These are phyloP conservation scores for Phytophthora fragariaefolia DNA, from an alignment of 352 stramenopile genomes.

Conservation along the genomic window DNA sequence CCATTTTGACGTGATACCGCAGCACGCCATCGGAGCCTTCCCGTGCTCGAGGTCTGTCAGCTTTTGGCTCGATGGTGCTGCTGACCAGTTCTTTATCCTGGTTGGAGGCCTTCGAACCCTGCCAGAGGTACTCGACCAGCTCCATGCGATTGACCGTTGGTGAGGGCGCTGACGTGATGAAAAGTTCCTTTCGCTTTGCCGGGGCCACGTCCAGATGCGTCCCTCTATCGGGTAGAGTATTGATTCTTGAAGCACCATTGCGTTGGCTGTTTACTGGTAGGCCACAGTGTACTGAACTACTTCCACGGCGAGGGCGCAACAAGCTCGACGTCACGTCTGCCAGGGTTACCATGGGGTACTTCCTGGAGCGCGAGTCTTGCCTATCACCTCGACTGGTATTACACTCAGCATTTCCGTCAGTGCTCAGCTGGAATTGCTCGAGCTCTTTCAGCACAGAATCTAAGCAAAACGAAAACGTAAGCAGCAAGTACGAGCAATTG, in stretches of 20 bases:
- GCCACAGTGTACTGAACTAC: slow-evolving; percentile 50
- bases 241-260: slow-evolving; percentile 7
- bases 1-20: slow-evolving; percentile 68
- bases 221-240: neutral
- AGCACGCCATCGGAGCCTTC: slow-evolving; percentile 38
- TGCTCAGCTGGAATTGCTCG: slow-evolving; percentile 48
- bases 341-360: slow-evolving; percentile 63
- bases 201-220: slow-evolving; percentile 1
- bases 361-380: slow-evolving; percentile 19
- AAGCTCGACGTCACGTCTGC: slow-evolving; percentile 49
- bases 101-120: slow-evolving; percentile 23
- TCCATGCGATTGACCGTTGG: slow-evolving; percentile 20
- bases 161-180: slow-evolving; percentile 28
- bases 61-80: slow-evolving; percentile 16
- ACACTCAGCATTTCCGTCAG: slow-evolving; percentile 20
- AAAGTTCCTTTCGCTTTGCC: slow-evolving; percentile 31
- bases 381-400: slow-evolving; percentile 25
- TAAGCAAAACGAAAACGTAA: slow-evolving; percentile 15
- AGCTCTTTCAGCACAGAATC: slow-evolving; percentile 61
- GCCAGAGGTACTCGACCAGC: slow-evolving; percentile 36
- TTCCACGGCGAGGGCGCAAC: slow-evolving; percentile 29
- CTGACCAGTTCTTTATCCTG: slow-evolving; percentile 26
- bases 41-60: slow-evolving; percentile 18
- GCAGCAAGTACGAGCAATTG: neutral
- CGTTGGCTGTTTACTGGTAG: slow-evolving; percentile 21